These are phyloP conservation scores for Penicillium rolfsii DNA, from an alignment of 2,329 filamentous ascomycete genomes.

Conservation along the genomic window DNA sequence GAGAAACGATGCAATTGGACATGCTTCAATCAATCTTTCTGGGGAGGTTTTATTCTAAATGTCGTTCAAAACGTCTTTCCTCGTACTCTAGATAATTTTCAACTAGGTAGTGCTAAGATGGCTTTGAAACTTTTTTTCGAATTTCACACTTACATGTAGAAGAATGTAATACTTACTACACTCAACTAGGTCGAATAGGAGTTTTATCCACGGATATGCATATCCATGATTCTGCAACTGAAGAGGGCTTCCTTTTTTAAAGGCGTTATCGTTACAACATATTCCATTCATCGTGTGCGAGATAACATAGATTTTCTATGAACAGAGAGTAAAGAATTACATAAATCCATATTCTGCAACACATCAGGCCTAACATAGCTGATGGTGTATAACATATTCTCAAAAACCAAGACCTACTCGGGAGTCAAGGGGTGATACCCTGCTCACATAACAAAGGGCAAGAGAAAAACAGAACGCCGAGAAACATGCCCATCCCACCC, in stretches of 20 bases:
- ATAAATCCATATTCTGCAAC: not conserved
- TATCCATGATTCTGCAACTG: too few species aligned
- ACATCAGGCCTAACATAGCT: not conserved
- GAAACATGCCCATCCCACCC: conserved; percentile 1
- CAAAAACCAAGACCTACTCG: not conserved
- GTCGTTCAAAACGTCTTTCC: not conserved
- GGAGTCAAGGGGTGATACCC: conserved; percentile 2
- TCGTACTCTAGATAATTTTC: not conserved
- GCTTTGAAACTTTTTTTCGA: too few species aligned
- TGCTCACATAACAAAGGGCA: not conserved
- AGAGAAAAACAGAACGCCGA: conserved; percentile 4
- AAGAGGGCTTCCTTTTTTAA: not conserved
- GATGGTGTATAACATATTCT: not conserved
- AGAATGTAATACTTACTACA: too few species aligned
- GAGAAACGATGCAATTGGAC: too few species aligned
- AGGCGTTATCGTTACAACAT: not conserved
- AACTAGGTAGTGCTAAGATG: too few species aligned
- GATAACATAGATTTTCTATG: not conserved
- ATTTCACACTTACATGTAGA: too few species aligned
- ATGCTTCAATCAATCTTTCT: too few species aligned
- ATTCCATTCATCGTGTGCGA: conserved; percentile 3
- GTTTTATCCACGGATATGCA: too few species aligned
- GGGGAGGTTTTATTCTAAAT: too few species aligned
- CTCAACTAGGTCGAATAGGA: too few species aligned
- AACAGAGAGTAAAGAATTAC: not conserved